Evolutionary conservation across 108 stramenopile genomes (phyloP), one percentile per base, ranked within the genome.

Genomic region (Stephanodiscus triporus): DNA sequence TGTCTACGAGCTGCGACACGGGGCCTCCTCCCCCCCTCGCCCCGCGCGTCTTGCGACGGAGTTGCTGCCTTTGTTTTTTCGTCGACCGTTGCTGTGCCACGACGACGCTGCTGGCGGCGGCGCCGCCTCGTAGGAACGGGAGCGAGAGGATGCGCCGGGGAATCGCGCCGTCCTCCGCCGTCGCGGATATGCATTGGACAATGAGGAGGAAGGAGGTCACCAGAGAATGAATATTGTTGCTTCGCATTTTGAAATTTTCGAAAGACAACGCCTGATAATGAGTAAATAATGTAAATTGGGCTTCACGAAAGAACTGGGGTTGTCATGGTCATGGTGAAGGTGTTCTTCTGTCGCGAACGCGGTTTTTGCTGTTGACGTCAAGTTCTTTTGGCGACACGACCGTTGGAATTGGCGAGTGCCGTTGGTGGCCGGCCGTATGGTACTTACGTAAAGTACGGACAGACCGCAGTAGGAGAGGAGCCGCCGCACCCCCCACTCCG

Each of bases 111-210:
- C 64, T 57, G 29, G 59, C 37, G 20, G 73, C 34, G 16, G 80
- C 73, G 3, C 80, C 80, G 10, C 80, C 80, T 16, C 80, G 61
- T 23, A 80, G 56, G 47, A 70, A 78, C 50, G 69, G 65, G 20
- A 79, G 60, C 19, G 71, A 62, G 22, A 53, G 0, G 43, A 45
- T 45, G 43, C 43, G 43, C 43, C 43, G 14, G 14, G 43, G 43
- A 13, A 16, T 40, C 40, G 40, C 9, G 9, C 40, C 14, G 43
- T 45, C 43, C 43, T 16, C 43, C 0, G 43, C 43, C 16, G 14
- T 16, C 43, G 43, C 43, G 13, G 43, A 42, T 42, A 42, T 42
- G 9, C 9, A 42, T 42, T 13, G 43, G 16, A 13, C 16, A 16
- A 45, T 45, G 14, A 45, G 3, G 14, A 45, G 43, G 43, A 45